These are phyloP conservation scores for Pseudocercospora crystallina DNA, from an alignment of 2,329 filamentous ascomycete species.

Conservation along the genomic window DNA sequence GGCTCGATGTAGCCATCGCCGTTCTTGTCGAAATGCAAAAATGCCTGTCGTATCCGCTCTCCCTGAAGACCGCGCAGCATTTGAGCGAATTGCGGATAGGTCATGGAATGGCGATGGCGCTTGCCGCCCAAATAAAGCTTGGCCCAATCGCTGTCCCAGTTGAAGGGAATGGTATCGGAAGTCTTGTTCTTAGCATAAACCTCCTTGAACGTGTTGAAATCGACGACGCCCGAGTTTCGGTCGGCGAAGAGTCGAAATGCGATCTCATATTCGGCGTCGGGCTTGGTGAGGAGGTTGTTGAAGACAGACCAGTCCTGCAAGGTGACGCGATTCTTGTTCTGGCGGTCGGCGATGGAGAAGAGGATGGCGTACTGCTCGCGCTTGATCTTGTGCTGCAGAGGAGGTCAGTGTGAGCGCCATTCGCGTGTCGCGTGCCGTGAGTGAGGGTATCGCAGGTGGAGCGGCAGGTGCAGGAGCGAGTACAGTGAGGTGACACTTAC, in stretches of 20 bases:
- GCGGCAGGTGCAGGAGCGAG: not conserved
- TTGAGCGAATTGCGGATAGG: conserved; percentile 95
- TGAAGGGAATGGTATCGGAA: conserved; percentile 81
- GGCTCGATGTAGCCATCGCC: conserved; percentile 93
- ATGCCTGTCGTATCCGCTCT: conserved; percentile 92
- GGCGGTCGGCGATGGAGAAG: conserved; percentile 85
- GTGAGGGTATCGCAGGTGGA: not conserved
- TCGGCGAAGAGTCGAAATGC: conserved; percentile 95
- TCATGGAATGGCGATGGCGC: conserved; percentile 84
- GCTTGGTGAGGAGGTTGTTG: conserved; percentile 88
- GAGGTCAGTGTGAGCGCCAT: conserved; percentile 15
- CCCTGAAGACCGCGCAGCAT: conserved; percentile 96
- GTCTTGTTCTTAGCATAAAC: conserved; percentile 88
- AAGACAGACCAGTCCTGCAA: conserved; percentile 89
- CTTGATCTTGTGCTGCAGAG: conserved; percentile 87
- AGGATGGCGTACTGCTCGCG: conserved; percentile 93
- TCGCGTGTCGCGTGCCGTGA: not conserved
- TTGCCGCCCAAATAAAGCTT: conserved; percentile 88
- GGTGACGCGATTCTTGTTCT: conserved; percentile 68
- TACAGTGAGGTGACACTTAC: conserved; percentile 48
- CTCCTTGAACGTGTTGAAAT: conserved; percentile 82
- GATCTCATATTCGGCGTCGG: conserved; percentile 98
- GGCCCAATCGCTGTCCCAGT: conserved; percentile 97
- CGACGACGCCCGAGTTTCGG: conserved; percentile 78
- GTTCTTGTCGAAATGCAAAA: conserved; percentile 86